phyloP scores from a whole-genome alignment of 305 asterid genomes.

The Coffea humblotiana region DNA sequence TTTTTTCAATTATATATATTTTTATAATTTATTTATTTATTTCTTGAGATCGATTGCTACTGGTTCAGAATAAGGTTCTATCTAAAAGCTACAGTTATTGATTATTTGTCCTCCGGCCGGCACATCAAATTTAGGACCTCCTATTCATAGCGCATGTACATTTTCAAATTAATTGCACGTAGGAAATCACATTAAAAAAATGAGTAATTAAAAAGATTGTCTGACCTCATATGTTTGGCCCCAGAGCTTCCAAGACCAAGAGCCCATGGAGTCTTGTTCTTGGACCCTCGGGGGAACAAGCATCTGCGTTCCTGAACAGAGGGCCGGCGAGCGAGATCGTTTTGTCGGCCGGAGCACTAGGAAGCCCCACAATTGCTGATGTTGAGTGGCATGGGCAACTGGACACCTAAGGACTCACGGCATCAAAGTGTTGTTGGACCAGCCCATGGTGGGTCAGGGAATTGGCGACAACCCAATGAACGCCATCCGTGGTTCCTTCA shows the following conservation, averaged over 20 bases:
- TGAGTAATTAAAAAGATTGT: not conserved
- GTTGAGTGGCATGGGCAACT: conserved; percentile 68
- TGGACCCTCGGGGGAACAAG: conserved; percentile 36
- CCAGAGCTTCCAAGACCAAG: conserved; percentile 40
- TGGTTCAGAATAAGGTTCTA: not conserved
- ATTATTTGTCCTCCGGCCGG: not conserved
- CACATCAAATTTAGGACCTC: not conserved
- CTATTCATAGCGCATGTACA: too few species aligned
- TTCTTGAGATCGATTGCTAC: not conserved
- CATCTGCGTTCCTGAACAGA: conserved; percentile 51
- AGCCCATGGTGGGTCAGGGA: conserved; percentile 47
- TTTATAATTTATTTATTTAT: too few species aligned
- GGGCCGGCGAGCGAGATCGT: conserved; percentile 54
- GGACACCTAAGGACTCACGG: conserved; percentile 22
- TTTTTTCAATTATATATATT: not conserved
- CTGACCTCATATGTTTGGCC: not conserved
- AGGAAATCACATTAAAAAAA: not conserved
- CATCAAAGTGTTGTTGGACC: conserved; percentile 26
- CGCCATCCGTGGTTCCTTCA: conserved; percentile 45
- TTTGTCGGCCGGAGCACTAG: conserved; percentile 71
- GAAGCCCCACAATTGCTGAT: conserved; percentile 82
- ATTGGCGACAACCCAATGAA: conserved; percentile 78
- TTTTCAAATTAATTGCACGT: not conserved
- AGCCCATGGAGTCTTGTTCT: conserved; percentile 53
- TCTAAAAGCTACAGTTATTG: not conserved